A percentile compares a stretch with the other conserved stretches of the same genome.
Conservation (phyloP, 164 flowering plant genomes). For the Sedum album region DNA sequence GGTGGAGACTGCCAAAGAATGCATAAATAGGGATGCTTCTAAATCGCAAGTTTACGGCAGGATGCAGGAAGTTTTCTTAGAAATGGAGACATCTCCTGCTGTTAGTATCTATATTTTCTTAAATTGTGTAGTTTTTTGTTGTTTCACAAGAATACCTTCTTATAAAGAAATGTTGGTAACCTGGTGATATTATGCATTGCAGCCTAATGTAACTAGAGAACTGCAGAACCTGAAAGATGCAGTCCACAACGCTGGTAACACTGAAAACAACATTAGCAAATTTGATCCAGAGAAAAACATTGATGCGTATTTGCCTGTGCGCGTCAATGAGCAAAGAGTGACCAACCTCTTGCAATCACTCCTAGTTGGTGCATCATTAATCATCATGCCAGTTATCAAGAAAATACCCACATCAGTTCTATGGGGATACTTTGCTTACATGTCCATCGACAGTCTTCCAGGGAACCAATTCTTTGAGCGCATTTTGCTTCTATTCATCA, state of each 20-base stretch:
- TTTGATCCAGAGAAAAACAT: conserved; percentile 43
- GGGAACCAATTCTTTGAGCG: neutral
- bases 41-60: neutral
- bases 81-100: neutral
- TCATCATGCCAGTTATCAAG: conserved; percentile 44
- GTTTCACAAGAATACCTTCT: too few relatives aligned
- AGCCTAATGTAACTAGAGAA: neutral
- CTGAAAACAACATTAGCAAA: conserved; percentile 10
- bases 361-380: conserved; percentile 42
- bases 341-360: conserved; percentile 65
- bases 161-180: neutral
- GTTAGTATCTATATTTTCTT: neutral
- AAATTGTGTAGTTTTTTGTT: neutral
- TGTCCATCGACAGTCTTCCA: conserved; percentile 48
- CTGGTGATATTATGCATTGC: neutral
- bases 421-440: conserved; percentile 74
- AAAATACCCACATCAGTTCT: conserved; percentile 56
- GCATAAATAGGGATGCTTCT: neutral
- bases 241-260: neutral
- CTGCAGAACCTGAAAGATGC: neutral
- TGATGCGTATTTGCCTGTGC: conserved; percentile 61
- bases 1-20: neutral
- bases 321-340: conserved; percentile 72
- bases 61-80: neutral
- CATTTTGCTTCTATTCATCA: neutral